Conservation (phyloP, 345 rosid genomes). For the Euclidium syriacum region DNA sequence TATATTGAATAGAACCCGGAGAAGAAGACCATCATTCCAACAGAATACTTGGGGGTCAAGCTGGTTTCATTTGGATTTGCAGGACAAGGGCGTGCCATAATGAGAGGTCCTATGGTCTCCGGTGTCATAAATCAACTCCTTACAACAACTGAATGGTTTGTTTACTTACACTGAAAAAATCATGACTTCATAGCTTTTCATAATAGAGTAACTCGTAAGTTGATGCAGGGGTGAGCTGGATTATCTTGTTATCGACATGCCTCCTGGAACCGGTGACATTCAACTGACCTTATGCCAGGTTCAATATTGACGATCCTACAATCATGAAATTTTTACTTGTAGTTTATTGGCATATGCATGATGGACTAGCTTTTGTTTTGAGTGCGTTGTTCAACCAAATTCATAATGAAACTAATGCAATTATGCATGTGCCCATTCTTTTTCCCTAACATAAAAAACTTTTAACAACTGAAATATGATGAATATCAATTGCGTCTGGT, state of each 20-base stretch:
- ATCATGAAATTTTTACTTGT: neutral
- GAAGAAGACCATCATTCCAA: conserved; percentile 79
- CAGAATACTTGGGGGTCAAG: conserved; percentile 91
- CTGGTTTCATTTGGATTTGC: conserved; percentile 94
- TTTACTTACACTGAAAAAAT: neutral
- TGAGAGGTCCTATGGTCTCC: conserved; percentile 99
- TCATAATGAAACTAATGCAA: neutral
- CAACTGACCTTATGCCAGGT: conserved; percentile 98
- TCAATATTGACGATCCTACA: neutral
- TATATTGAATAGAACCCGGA: conserved; percentile 68
- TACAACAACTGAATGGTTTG: conserved; percentile 89
- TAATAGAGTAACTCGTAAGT: neutral
- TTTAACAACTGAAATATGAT: neutral
- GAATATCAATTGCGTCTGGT: neutral
- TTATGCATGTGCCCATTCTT: neutral
- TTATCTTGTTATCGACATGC: conserved; percentile 98
- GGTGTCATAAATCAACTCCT: conserved; percentile 94
- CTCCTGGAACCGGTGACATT: conserved; percentile 99
- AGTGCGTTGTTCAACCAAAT: neutral
- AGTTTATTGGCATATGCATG: neutral
- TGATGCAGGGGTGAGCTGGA: conserved; percentile 92
- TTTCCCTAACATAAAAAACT: neutral
- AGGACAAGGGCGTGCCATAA: conserved; percentile 94
- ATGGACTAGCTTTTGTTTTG: neutral
- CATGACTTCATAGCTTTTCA: neutral